Evolutionary conservation across 2,329 filamentous ascomycete species (phyloP), one percentile per base, ranked within the genome.

Genomic region (Pseudocercospora macadamiae): DNA sequence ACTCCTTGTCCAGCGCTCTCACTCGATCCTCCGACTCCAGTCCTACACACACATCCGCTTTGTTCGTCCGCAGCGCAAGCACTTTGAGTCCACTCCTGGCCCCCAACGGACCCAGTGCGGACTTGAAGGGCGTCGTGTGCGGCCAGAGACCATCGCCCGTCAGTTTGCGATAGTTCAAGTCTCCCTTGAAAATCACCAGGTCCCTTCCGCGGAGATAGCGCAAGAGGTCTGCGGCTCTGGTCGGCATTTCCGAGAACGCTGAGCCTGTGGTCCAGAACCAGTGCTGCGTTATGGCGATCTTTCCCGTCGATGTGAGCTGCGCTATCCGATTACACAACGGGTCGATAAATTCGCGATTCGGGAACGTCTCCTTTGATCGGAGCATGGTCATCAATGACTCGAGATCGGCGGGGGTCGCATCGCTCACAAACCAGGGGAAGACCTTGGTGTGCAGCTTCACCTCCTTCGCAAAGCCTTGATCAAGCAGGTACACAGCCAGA

Each of bases 101-200:
- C 21, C 51, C 51, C 51, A 54, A 23, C 7, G 51, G 32, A 44
- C 51, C 51, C 19, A 44, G 19, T 42, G 51, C 51, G 30, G 51
- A 16, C 34, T 44, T 39, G 51, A 54, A 44, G 6, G 51, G 30
- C 25, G 51, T 54, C 34, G 30, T 44, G 51, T 54, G 34, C 30
- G 34, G 51, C 51, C 51, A 54, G 18, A 54, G 51, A 44, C 51
- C 51, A 44, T 54, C 51, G 19, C 18, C 25, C 18, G 51, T 54
- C 30, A 54, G 34, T 44, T 54, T 54, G 36, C 51, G 51, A 76
- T 97, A 97, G 78, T 97, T 97, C 66, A 97, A 74, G 72, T 99
- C 93, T 3, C 93, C 93, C 80, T 99, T 99, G 81, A 97, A 97
- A 55, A 97, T 86, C 8, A 96, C 90, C 18, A 97, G 80, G 74